phyloP scores from a whole-genome alignment of 2,329 filamentous ascomycete genomes.

The Biscogniauxia sp. region DNA sequence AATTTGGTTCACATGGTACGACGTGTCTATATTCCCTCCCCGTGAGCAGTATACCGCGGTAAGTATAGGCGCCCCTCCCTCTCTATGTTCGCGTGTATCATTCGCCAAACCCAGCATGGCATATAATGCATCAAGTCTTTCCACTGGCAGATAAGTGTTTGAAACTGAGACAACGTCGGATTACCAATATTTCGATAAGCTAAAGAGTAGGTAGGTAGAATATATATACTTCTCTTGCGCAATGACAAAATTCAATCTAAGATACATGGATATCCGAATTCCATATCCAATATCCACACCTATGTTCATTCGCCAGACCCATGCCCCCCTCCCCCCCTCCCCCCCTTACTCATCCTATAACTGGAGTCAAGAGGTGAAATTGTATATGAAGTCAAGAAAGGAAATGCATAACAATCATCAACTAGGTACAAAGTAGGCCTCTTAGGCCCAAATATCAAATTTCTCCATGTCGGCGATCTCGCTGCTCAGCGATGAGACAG shows the following conservation, averaged over 20 bases:
- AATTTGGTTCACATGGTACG: background rate
- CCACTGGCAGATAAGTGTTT: no score
- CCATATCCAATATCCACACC: no score
- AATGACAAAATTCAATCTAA: no score
- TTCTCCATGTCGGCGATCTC: slow-evolving; percentile 1
- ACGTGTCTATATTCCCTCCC: background rate
- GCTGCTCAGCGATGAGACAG: slow-evolving; percentile 2
- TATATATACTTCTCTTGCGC: no score
- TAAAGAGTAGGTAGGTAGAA: no score
- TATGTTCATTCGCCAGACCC: no score
- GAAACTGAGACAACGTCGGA: no score
- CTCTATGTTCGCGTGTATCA: background rate
- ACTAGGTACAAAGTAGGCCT: background rate
- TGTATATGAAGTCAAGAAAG: background rate
- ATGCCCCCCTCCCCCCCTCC: no score
- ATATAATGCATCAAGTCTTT: background rate
- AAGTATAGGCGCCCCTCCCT: background rate
- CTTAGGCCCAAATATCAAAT: slow-evolving; percentile 4
- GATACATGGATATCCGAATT: no score
- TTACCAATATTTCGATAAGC: no score
- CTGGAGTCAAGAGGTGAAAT: background rate
- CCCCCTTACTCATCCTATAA: background rate
- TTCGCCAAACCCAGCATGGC: background rate
- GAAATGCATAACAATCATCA: background rate
- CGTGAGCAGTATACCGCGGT: background rate